phyloP scores from a whole-genome alignment of 1,284 basidiomycete genomes.

The Apiotrichum veenhuisii region DNA sequence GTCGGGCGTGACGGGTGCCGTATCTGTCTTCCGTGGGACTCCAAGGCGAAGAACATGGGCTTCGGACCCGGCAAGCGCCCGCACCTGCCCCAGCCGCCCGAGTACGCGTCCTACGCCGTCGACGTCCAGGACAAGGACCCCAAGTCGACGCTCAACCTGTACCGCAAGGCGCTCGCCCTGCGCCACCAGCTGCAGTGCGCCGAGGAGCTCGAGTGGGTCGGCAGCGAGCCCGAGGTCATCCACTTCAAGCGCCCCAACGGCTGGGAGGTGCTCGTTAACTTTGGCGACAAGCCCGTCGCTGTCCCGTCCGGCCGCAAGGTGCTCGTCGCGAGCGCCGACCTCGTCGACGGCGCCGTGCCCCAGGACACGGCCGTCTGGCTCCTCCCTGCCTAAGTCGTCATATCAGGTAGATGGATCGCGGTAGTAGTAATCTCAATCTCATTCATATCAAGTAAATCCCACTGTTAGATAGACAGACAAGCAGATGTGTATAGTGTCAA shows the following conservation, averaged over 20 bases:
- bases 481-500: not conserved
- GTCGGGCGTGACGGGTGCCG: conserved; percentile 44
- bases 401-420: not conserved
- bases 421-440: not conserved
- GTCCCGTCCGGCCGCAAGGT: conserved; percentile 32
- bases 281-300: conserved; percentile 21
- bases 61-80: conserved; percentile 24
- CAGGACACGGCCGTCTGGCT: conserved; percentile 19
- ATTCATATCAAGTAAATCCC: no score
- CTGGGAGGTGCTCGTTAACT: conserved; percentile 40
- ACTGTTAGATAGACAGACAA: not conserved
- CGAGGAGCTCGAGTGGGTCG: conserved; percentile 38
- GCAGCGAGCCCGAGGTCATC: conserved; percentile 19
- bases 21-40: conserved; percentile 28
- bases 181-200: conserved; percentile 29
- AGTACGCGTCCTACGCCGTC: conserved; percentile 29
- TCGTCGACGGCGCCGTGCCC: conserved; percentile 14
- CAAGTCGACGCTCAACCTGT: conserved; percentile 35
- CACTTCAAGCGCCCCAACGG: conserved; percentile 39
- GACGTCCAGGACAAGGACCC: conserved; percentile 29
- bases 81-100: conserved; percentile 36
- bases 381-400: conserved; percentile 1
- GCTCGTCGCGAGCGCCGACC: conserved; percentile 16
- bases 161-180: conserved; percentile 28
- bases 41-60: conserved; percentile 27